Percentiles rank a stretch among this genome's conserved stretches.
Conservation (phyloP, 2,329 filamentous ascomycete genomes). For the Dissoconium aciculare region DNA sequence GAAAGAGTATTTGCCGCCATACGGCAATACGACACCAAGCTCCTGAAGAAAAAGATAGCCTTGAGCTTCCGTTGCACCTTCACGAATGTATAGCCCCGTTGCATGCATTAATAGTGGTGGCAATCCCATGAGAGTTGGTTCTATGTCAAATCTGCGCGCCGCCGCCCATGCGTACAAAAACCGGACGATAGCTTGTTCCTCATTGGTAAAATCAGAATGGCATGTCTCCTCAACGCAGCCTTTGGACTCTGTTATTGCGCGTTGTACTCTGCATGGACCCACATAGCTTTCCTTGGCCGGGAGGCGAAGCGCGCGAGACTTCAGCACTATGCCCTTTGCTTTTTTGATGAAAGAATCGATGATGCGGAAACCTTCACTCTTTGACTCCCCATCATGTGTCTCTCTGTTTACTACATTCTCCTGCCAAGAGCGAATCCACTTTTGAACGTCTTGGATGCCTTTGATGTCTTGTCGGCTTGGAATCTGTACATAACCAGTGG, state of each 20-base stretch:
- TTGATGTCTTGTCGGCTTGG: slow-evolving; percentile 40
- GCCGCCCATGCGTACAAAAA: slow-evolving; percentile 58
- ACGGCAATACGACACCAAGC: slow-evolving; percentile 54
- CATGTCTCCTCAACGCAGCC: slow-evolving; percentile 15
- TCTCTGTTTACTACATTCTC: slow-evolving; percentile 28
- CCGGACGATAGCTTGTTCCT: slow-evolving; percentile 43
- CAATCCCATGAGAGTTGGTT: slow-evolving; percentile 43
- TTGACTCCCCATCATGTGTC: background rate
- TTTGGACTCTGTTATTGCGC: no score
- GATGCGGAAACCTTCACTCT: slow-evolving; percentile 1
- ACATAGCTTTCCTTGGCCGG: slow-evolving; percentile 21
- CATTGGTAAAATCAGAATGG: slow-evolving; percentile 30
- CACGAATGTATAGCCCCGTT: slow-evolving; percentile 45
- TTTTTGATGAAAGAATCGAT: slow-evolving; percentile 30
- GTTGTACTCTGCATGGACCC: no score
- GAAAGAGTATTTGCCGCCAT: slow-evolving; percentile 53
- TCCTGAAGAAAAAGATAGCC: slow-evolving; percentile 61
- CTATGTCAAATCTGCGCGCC: slow-evolving; percentile 38
- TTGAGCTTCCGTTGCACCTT: slow-evolving; percentile 22
- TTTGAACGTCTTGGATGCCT: slow-evolving; percentile 37
- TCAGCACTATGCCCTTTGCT: slow-evolving; percentile 25
- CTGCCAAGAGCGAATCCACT: slow-evolving; percentile 40
- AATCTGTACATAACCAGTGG: slow-evolving; percentile 48
- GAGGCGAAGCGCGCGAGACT: slow-evolving; percentile 27
- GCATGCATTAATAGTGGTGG: slow-evolving; percentile 51